Evolutionary conservation across 495 filamentous ascomycete species (phyloP).

Genomic region (Neurospora terricola): DNA sequence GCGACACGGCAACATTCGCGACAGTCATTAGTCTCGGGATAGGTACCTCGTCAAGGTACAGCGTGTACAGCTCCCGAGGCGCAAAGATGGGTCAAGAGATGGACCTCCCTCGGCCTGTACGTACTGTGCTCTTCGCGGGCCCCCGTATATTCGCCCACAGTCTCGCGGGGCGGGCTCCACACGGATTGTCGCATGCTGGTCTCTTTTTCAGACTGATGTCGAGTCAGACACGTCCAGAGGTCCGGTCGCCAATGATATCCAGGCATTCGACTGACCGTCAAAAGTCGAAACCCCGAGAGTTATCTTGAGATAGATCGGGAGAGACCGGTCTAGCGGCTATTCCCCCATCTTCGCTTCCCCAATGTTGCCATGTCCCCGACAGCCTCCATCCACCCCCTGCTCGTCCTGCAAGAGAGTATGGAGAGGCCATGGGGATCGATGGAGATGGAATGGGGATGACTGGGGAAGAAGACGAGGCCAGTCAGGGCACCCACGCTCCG

Average conservation of each 20-base stretch:
- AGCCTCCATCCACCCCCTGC: not conserved
- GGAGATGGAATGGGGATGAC: not conserved
- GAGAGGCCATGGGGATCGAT: not conserved
- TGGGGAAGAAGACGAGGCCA: not conserved
- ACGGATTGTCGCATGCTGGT: not conserved
- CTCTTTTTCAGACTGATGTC: not conserved
- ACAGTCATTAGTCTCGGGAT: not conserved
- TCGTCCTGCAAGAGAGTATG: no score
- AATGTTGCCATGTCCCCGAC: not conserved
- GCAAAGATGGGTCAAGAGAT: not conserved
- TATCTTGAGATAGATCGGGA: not conserved
- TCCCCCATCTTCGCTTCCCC: not conserved
- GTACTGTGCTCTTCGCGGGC: not conserved
- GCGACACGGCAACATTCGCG: not conserved
- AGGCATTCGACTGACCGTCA: not conserved
- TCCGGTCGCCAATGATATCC: not conserved
- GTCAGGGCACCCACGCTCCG: not conserved
- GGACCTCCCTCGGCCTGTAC: not conserved
- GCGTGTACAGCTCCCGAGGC: not conserved
- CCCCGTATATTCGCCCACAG: not conserved
- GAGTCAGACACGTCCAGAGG: not conserved
- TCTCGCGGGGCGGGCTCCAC: not conserved
- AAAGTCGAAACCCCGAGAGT: not conserved
- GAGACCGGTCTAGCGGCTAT: conserved; percentile 2
- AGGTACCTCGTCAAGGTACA: not conserved